These are phyloP conservation scores for Penicillium cosmopolitanum DNA, from an alignment of 495 filamentous ascomycete species.

Conservation along the genomic window DNA sequence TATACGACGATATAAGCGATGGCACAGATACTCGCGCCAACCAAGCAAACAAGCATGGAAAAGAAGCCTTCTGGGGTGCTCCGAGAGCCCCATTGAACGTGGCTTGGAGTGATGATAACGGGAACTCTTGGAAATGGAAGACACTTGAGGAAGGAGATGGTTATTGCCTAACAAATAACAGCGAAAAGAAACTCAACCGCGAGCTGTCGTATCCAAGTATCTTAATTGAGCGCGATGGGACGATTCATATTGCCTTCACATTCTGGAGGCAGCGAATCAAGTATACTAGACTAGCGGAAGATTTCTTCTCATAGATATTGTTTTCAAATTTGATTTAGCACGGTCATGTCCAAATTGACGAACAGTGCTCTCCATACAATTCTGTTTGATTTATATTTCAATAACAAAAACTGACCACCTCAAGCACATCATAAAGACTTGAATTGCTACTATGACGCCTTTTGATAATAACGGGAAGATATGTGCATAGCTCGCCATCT, in stretches of 20 bases:
- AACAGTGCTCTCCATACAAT: not conserved
- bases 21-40: constrained; percentile 23
- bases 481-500: no score
- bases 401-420: no score
- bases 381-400: no score
- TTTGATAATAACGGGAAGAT: no score
- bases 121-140: constrained; percentile 21
- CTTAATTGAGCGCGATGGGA: constrained; percentile 14
- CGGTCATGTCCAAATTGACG: not conserved
- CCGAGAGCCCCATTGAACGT: constrained; percentile 27
- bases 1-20: constrained; percentile 33
- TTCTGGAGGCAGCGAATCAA: constrained; percentile 34
- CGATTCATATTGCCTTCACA: constrained; percentile 28
- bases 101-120: constrained; percentile 32
- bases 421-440: no score
- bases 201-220: constrained; percentile 34
- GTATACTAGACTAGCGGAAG: constrained; percentile 22
- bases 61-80: constrained; percentile 34
- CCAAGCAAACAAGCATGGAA: constrained; percentile 25
- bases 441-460: no score
- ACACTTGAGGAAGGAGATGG: constrained; percentile 31
- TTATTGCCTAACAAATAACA: constrained; percentile 32
- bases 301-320: constrained; percentile 19
- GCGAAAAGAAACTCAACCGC: constrained; percentile 29
- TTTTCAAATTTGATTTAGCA: not conserved